These are phyloP conservation scores for Melocanna baccifera DNA, from an alignment of 176 grass and related monocot genomes.

Conservation along the genomic window DNA sequence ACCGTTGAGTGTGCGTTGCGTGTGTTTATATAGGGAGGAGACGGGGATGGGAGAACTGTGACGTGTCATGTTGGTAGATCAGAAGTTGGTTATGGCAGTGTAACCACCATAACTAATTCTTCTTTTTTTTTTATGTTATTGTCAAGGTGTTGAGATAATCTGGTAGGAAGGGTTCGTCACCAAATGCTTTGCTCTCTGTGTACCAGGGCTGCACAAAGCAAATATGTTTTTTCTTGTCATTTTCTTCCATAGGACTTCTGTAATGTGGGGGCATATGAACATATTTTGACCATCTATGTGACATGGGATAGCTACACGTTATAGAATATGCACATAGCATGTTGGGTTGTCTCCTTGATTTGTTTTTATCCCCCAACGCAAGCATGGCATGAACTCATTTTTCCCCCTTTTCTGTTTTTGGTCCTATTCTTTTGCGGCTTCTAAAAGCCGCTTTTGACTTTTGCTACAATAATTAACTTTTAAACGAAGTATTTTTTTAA, in stretches of 20 bases:
- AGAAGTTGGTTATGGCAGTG: constrained; percentile 36
- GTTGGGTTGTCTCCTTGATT: no score
- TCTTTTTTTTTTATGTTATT: background rate
- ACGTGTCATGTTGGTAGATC: constrained; percentile 25
- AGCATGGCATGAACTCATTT: no score
- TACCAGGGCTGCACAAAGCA: no score
- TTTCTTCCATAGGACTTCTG: background rate
- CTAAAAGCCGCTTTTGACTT: no score
- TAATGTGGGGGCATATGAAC: background rate
- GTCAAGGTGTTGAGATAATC: background rate
- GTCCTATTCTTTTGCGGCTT: no score
- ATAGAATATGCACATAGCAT: no score
- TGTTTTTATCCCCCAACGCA: no score
- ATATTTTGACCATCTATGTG: background rate
- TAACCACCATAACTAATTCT: constrained; percentile 42
- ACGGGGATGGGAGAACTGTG: background rate
- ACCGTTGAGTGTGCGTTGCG: background rate
- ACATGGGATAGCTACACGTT: no score
- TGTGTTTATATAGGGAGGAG: constrained; percentile 13
- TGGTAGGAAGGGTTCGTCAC: constrained; percentile 31
- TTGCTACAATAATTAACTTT: no score
- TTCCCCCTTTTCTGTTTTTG: no score
- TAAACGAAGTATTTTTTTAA: no score
- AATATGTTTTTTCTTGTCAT: no score
- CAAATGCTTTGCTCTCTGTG: background rate